Evolutionary conservation across 305 asterid species (phyloP), one percentile per base, ranked within the genome.

Genomic region (Ajuga reptans): DNA sequence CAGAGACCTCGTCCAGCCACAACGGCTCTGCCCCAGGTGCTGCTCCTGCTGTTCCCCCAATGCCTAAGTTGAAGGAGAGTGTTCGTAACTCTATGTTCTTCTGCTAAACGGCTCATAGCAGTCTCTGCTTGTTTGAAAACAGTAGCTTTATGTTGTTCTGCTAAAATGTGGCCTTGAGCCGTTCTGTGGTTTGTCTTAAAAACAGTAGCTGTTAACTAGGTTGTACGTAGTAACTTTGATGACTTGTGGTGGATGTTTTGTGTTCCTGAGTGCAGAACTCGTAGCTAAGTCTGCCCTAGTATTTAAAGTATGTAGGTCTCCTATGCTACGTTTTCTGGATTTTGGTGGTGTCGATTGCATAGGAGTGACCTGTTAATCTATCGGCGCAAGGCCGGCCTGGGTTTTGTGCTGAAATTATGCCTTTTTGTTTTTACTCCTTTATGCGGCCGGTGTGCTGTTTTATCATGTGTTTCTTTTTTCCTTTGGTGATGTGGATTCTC

Each of bases 11-110:
- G 0, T 90, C 98, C 0, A 84, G 89, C 85, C 95, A 79, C 65
- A 89, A 87, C 11, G 98, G 89, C 3, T 39, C 78, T 0, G 83
- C 79, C 0, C 79, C 88, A 45, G 94, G 85, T 17, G 83, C 78
- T 7, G 79, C 88, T 18, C 95, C 92, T 4, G 70, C 93, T 0
- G 89, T 89, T 2, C 89, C 87, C 0, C 95, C 85, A 7, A 77
- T 93, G 89, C 97, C 99, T 0, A 82, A 78, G 64, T 62, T 93
- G 51, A 31, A 88, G 53, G 97, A 89, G 61, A 80, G 39, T 0
- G 97, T 93, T 4, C 82, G 89, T 15, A 86, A 83, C 51, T 83
- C 95, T 1, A 93, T 93, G 98, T 93, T 87, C 68, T 93, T 93
- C 82, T 87, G 95, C 49, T 92, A 36, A 42, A 45, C 34, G 72